phyloP scores from a whole-genome alignment of 257 asterid genomes.

The Solanum virginianum region DNA sequence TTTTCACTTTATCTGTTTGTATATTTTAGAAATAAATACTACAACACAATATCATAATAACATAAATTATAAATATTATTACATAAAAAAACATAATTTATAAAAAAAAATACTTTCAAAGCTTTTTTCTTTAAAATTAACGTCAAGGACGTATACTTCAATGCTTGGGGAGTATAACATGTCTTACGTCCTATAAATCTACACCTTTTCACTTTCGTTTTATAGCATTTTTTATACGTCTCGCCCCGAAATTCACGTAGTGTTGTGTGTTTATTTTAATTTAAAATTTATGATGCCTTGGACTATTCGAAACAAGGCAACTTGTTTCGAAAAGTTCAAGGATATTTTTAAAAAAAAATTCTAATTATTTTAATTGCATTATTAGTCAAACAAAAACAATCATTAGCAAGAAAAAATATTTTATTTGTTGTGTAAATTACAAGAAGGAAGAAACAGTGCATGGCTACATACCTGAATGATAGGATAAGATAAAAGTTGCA shows the following conservation, averaged over 20 bases:
- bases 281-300: not conserved
- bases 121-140: no score
- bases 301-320: not conserved
- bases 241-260: not conserved
- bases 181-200: not conserved
- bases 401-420: no score
- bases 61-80: not conserved
- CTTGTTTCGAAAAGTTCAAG: not conserved
- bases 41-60: no score
- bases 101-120: no score
- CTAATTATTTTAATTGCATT: no score
- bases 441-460: not conserved
- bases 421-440: not conserved
- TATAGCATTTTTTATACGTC: no score
- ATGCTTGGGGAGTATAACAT: not conserved
- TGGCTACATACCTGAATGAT: conserved; percentile 30
- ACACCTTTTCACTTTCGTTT: not conserved
- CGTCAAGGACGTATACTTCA: not conserved
- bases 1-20: no score
- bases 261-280: not conserved
- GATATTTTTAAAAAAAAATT: no score
- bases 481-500: conserved; percentile 52
- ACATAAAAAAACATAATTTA: no score
- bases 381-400: no score
- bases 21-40: no score